Evolutionary conservation across 306 rosid species (phyloP), one percentile per base, ranked within the genome.

Genomic region (Ammopiptanthus mongolicus): DNA sequence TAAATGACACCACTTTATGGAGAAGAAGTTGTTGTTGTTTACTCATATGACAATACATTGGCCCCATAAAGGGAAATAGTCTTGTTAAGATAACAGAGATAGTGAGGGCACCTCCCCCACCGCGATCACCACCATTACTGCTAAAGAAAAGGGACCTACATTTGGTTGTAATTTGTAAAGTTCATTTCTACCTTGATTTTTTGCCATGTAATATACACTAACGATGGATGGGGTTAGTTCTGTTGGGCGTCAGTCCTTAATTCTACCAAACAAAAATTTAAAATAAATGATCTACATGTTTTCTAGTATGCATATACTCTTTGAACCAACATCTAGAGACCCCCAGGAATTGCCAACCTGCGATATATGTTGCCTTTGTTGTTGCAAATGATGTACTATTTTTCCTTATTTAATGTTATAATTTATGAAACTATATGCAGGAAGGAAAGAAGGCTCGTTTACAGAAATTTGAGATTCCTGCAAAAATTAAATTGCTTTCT

Each of bases 381-480:
- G 11, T 65, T 59, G 61, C 55, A 73, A 46, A 59, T 52, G 64
- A 63, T 53, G 46, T 17, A 31, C 28, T 42, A 57, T 23, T 58
- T 13, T 41, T 58, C 67, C 18, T 3, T 36, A 19, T 46, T 19
- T 46, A 11, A 41, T 41, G 5, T 74, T 25, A 7, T 73, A 31
- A 18, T 19, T 15, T 33, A 31, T 62, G 71, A 68, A 33, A 34
- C 39, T 58, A 15, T 71, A 60, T 37, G 67, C 89, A 92, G 98
- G 96, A 82, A 83, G 98, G 87, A 73, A 88, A 92, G 90, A 88
- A 83, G 78, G 89, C 81, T 3, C 84, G 86, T 37, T 76, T 92
- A 69, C 85, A 92, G 77, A 92, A 83, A 75, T 88, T 90, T 80
- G 96, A 90, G 89, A 88, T 83, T 75, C 98, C 94, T 67, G 88